A percentile compares a stretch with the other conserved stretches of the same genome.
phyloP scores from a whole-genome alignment of 2,329 filamentous ascomycete genomes.

The Chaetomium olivaceum region DNA sequence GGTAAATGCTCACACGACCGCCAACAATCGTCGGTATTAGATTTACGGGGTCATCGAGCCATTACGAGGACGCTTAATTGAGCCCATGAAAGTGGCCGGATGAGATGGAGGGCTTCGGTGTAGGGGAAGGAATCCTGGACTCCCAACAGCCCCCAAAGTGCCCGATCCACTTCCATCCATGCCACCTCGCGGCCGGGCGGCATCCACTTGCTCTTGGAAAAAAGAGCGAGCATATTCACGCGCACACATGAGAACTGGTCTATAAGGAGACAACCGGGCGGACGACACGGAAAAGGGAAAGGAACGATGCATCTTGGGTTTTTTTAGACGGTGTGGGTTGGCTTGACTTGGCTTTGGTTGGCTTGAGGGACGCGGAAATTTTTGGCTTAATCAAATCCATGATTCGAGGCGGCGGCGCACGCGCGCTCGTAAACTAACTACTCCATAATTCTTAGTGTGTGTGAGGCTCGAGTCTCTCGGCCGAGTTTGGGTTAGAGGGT shows the following conservation, averaged over 20 bases:
- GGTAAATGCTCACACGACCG: constrained; percentile 39
- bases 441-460: constrained; percentile 24
- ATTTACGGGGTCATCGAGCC: neutral
- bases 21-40: neutral
- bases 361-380: constrained; percentile 13
- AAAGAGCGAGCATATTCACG: constrained; percentile 19
- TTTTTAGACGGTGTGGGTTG: constrained; percentile 20
- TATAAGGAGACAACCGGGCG: neutral
- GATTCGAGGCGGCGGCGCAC: neutral
- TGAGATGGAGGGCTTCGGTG: neutral
- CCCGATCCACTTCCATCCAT: neutral
- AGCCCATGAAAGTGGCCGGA: too few relatives aligned
- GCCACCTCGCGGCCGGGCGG: neutral
- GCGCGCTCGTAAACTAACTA: constrained; percentile 19
- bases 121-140: neutral
- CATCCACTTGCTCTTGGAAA: constrained; percentile 23
- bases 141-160: neutral
- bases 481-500: neutral
- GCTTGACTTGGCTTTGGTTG: constrained; percentile 4
- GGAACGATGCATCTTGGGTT: constrained; percentile 33
- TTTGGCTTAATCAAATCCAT: constrained; percentile 29
- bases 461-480: neutral
- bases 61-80: neutral
- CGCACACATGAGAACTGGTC: constrained; percentile 8
- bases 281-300: constrained; percentile 26